Evolutionary conservation across 2,329 filamentous ascomycete genomes (phyloP).

Genomic region (Talaromyces funiculosus): DNA sequence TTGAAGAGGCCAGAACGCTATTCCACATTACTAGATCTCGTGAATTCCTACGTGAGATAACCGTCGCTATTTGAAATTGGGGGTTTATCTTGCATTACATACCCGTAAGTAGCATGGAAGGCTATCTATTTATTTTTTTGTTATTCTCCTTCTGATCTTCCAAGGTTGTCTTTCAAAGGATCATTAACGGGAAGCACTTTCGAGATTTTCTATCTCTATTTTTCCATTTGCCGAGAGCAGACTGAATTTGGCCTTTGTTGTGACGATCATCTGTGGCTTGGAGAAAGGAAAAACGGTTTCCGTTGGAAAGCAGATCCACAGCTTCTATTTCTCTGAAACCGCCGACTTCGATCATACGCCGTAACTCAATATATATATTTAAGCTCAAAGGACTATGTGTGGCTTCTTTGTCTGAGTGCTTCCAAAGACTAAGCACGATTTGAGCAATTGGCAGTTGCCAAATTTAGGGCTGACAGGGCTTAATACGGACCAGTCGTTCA

Average conservation of each 20-base stretch:
- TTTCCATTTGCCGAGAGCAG: neutral
- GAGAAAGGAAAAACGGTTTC: neutral
- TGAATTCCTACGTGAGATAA: neutral
- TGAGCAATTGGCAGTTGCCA: neutral
- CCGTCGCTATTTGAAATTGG: neutral
- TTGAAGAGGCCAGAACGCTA: neutral
- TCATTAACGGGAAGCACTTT: neutral
- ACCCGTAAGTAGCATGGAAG: neutral
- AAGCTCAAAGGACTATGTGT: constrained; percentile 3
- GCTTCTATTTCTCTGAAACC: neutral
- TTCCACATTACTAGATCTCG: neutral
- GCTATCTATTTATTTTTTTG: neutral
- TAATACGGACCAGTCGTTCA: neutral
- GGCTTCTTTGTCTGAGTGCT: constrained; percentile 1
- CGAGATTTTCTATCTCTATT: neutral
- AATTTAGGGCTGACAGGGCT: neutral
- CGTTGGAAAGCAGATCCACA: neutral
- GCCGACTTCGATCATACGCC: neutral
- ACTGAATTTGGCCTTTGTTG: neutral
- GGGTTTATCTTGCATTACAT: neutral
- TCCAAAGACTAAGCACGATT: neutral
- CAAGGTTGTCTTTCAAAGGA: neutral
- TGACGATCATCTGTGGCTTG: constrained; percentile 2
- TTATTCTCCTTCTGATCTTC: neutral
- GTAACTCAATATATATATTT: neutral